These are phyloP conservation scores for Blastobotrys aristatus DNA, from an alignment of 1,139 yeast genomes.

Conservation along the genomic window DNA sequence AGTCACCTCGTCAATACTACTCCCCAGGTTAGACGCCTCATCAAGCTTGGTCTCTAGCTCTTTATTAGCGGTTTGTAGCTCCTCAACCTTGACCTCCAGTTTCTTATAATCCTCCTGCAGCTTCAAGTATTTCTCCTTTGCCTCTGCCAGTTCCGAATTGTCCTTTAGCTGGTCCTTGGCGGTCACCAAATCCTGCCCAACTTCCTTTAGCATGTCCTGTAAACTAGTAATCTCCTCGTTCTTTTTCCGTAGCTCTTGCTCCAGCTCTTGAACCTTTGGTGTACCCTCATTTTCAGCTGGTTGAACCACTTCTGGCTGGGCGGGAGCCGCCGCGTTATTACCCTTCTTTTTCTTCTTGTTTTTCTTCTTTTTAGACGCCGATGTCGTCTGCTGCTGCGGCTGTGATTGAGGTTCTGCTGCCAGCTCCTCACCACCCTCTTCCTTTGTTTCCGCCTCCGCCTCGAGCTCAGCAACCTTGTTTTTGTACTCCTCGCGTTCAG, in stretches of 20 bases:
- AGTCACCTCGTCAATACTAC: slow-evolving; percentile 1
- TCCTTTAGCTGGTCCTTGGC: slow-evolving; percentile 23
- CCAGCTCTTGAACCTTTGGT: neutral
- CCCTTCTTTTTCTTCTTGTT: slow-evolving; percentile 23
- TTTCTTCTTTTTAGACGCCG: slow-evolving; percentile 25
- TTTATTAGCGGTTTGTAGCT: slow-evolving; percentile 1
- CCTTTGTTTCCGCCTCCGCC: slow-evolving; percentile 4
- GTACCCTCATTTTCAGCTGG: neutral
- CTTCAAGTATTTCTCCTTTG: slow-evolving; percentile 16
- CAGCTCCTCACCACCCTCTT: slow-evolving; percentile 24
- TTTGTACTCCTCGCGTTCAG: neutral
- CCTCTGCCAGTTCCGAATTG: neutral
- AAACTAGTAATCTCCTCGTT: slow-evolving; percentile 54
- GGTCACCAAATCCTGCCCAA: slow-evolving; percentile 70
- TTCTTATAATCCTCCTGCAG: slow-evolving; percentile 5
- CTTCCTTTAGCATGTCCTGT: slow-evolving; percentile 64
- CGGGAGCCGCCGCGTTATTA: neutral
- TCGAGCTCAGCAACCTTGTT: neutral
- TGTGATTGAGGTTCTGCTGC: slow-evolving; percentile 14
- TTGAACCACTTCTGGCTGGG: neutral
- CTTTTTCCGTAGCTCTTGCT: slow-evolving; percentile 17
- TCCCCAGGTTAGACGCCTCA: neutral
- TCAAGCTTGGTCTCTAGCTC: slow-evolving; percentile 5
- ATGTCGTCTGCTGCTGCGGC: slow-evolving; percentile 8
- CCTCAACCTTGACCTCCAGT: slow-evolving; percentile 1